phyloP scores from a whole-genome alignment of 2,329 filamentous ascomycete genomes.

The Colletotrichum lini region DNA sequence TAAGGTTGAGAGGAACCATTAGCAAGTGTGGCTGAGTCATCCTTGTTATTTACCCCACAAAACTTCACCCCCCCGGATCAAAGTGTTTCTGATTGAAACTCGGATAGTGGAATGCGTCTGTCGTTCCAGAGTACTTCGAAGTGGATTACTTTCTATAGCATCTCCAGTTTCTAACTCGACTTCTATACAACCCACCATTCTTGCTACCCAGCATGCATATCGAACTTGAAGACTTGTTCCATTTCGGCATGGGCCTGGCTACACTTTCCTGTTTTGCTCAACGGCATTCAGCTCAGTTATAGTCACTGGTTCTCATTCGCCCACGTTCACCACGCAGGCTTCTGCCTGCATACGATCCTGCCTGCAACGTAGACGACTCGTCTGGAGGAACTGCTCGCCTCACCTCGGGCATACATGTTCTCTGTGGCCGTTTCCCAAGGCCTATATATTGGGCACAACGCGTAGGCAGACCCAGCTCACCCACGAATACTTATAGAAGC shows the following conservation, averaged over 20 bases:
- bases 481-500: constrained; percentile 24
- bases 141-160: background rate
- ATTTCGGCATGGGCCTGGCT: background rate
- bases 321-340: constrained; percentile 32
- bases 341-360: constrained; percentile 25
- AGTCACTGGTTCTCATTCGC: constrained; percentile 31
- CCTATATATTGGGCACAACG: constrained; percentile 20
- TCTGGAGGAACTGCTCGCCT: constrained; percentile 22
- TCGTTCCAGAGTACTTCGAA: too few relatives aligned
- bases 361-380: constrained; percentile 29
- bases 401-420: constrained; percentile 22
- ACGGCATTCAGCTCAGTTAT: background rate
- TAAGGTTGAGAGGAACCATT: constrained; percentile 13
- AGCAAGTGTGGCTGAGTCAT: constrained; percentile 23
- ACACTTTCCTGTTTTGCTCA: constrained; percentile 12
- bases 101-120: too few relatives aligned
- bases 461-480: background rate
- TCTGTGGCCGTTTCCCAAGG: background rate
- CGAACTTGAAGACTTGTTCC: background rate
- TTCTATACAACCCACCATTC: background rate
- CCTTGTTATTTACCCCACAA: background rate
- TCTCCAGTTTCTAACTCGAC: background rate
- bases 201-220: background rate
- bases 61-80: too few relatives aligned
- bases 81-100: background rate